Evolutionary conservation across 345 rosid species (phyloP).

Genomic region (Citrus mangshanensis): DNA sequence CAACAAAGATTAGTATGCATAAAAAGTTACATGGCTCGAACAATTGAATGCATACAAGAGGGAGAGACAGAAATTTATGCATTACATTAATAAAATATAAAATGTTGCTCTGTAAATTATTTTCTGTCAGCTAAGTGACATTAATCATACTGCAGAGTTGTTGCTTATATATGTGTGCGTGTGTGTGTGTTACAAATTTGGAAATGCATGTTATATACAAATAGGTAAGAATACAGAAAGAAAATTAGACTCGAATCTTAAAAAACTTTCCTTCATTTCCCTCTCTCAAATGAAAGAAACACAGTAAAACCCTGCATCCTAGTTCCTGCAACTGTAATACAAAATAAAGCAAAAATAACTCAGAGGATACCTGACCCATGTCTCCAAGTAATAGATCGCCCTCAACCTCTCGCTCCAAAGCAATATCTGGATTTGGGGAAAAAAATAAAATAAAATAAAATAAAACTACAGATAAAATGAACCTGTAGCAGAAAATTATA

Average conservation of each 20-base stretch:
- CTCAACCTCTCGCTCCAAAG: constrained; percentile 81
- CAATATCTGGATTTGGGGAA: constrained; percentile 46
- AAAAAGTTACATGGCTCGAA: background rate
- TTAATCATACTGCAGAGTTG: too few species aligned
- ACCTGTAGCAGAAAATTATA: background rate
- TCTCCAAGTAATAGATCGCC: constrained; percentile 92
- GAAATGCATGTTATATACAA: background rate
- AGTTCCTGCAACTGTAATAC: background rate
- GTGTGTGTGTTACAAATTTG: background rate
- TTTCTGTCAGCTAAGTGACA: too few species aligned
- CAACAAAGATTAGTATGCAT: background rate
- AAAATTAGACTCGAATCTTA: too few species aligned
- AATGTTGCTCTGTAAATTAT: too few species aligned
- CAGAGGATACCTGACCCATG: constrained; percentile 82
- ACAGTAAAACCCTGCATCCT: background rate
- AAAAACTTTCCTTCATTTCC: background rate
- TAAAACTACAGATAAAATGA: background rate
- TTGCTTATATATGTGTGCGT: too few species aligned
- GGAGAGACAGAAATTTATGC: background rate
- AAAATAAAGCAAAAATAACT: background rate
- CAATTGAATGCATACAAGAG: background rate
- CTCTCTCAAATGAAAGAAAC: background rate
- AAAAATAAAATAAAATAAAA: background rate
- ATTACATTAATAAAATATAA: background rate
- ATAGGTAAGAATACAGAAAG: too few species aligned